Evolutionary conservation across 2,329 filamentous ascomycete genomes (phyloP).

Genomic region (Epichloe baconii): DNA sequence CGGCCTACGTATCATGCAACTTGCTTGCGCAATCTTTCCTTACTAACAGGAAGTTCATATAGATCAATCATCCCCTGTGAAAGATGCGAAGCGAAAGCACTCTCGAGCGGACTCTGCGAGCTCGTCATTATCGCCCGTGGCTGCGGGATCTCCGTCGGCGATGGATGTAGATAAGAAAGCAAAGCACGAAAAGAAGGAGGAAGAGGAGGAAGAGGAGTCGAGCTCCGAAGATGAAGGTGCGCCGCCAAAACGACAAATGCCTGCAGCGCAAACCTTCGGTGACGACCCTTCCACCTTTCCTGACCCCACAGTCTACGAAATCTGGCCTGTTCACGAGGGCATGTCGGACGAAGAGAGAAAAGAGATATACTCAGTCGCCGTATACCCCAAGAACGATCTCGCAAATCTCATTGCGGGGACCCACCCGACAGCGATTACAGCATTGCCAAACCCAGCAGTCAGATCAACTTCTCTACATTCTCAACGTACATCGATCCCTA

Average conservation of each 20-base stretch:
- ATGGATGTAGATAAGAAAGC: slow-evolving; percentile 48
- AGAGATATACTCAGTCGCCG: slow-evolving; percentile 74
- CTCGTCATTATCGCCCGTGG: slow-evolving; percentile 46
- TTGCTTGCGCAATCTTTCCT: background rate
- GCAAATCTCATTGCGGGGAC: slow-evolving; percentile 70
- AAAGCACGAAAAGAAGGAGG: slow-evolving; percentile 24
- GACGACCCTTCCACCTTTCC: slow-evolving; percentile 82
- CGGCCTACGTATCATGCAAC: background rate
- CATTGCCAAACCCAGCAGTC: slow-evolving; percentile 81
- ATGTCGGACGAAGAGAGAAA: slow-evolving; percentile 81
- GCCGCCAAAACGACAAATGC: slow-evolving; percentile 49
- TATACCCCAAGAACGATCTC: slow-evolving; percentile 70
- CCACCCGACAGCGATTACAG: slow-evolving; percentile 94
- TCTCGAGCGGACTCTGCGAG: slow-evolving; percentile 43
- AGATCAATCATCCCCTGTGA: slow-evolving; percentile 42
- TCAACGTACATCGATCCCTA: slow-evolving; percentile 86
- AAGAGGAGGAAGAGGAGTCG: slow-evolving; percentile 30
- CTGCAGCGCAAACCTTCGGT: slow-evolving; percentile 79
- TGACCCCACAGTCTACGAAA: slow-evolving; percentile 91
- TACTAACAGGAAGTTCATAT: slow-evolving; percentile 2
- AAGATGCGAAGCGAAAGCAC: slow-evolving; percentile 39
- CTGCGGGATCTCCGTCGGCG: slow-evolving; percentile 34
- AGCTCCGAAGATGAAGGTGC: slow-evolving; percentile 48
- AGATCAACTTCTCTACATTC: slow-evolving; percentile 89
- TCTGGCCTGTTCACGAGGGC: slow-evolving; percentile 56